Evolutionary conservation across 2,329 filamentous ascomycete genomes (phyloP), one percentile per base, ranked within the genome.

Genomic region (Cryphonectria nitschkei): DNA sequence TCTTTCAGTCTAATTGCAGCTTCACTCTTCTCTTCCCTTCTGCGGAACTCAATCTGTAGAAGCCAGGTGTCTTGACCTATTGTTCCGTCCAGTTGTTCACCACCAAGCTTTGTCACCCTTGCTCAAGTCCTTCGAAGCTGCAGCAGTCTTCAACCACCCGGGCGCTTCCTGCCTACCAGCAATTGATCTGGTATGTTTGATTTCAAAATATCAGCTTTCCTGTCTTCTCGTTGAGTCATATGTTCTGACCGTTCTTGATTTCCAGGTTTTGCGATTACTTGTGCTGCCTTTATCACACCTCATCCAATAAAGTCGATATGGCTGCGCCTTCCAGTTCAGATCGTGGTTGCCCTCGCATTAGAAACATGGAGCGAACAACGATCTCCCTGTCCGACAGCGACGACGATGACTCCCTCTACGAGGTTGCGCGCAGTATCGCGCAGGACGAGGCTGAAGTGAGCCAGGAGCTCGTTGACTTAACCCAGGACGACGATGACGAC

Each of bases 391-490:
- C 29, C 14, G 54, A 58, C 26, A 5, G 9, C 13, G 54, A 58
- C 14, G 26, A 8, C 2, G 26, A 58, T 26, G n/a, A 56, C 52
- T 14, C n/a, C 14, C 8, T 39, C 32, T 9, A 39, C 32, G 8
- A 14, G 5, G 22, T 34, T 26, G 34, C 34, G 19, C 58, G 32
- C 58, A 61, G 58, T n/a, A 61, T 39, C 11, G 58, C 39, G 22
- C 16, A 61, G 34, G 58, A 61, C 29, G 63, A 65, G 34, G 13
- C n/a, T 29, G 43, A 65, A 19, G n/a, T 34, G 14, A 26, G 14
- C 50, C 29, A 56, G 11, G 37, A 66, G 4, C 4, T 56, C 64
- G 63, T 68, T 39, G 67, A 68, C 32, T n/a, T 68, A 41, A 68
- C 67, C 1, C 34, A 56, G 6, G 67, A 56, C 14, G 60, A 64